Percentiles rank a stretch among this genome's conserved stretches.
Evolutionary conservation across 2,329 filamentous ascomycete genomes (phyloP).

Genomic region (Huntiella decipiens): DNA sequence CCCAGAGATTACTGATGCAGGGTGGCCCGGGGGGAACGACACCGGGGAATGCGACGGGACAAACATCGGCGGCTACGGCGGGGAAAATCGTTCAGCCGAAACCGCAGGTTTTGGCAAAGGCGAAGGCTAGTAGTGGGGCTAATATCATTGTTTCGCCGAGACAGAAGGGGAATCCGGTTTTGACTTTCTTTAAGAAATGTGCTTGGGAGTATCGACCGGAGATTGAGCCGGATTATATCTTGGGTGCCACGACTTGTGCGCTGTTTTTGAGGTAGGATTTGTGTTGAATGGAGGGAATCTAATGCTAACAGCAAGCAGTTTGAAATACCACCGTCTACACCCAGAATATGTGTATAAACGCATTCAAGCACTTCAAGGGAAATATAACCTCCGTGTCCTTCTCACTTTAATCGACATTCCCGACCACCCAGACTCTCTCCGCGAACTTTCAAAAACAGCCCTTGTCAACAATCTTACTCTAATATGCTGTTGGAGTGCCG

Average conservation of each 20-base stretch:
- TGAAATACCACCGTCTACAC: conserved; percentile 94
- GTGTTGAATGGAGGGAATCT: not conserved
- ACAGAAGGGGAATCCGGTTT: conserved; percentile 86
- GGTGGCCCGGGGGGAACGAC: not conserved
- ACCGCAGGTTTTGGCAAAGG: conserved; percentile 61
- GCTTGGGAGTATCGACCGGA: conserved; percentile 87
- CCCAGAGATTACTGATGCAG: conserved; percentile 35
- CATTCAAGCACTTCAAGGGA: conserved; percentile 65
- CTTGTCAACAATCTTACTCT: conserved; percentile 84
- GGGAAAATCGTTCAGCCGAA: conserved; percentile 65
- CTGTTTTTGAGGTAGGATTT: conserved; percentile 52
- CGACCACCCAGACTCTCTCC: conserved; percentile 78
- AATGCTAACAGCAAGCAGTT: conserved; percentile 19
- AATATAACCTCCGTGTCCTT: conserved; percentile 71
- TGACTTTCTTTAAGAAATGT: conserved; percentile 62
- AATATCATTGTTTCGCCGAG: conserved; percentile 78
- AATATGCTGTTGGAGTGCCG: conserved; percentile 83
- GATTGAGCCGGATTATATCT: conserved; percentile 82
- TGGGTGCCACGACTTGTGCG: conserved; percentile 73
- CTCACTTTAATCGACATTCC: conserved; percentile 87
- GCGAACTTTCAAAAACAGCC: conserved; percentile 81
- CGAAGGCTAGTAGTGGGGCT: conserved; percentile 44
- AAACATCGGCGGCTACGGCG: conserved; percentile 12
- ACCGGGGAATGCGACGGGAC: not conserved
- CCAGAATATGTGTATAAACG: conserved; percentile 96